Evolutionary conservation across 2,329 filamentous ascomycete genomes (phyloP).

Genomic region (Diplocarpon mali): DNA sequence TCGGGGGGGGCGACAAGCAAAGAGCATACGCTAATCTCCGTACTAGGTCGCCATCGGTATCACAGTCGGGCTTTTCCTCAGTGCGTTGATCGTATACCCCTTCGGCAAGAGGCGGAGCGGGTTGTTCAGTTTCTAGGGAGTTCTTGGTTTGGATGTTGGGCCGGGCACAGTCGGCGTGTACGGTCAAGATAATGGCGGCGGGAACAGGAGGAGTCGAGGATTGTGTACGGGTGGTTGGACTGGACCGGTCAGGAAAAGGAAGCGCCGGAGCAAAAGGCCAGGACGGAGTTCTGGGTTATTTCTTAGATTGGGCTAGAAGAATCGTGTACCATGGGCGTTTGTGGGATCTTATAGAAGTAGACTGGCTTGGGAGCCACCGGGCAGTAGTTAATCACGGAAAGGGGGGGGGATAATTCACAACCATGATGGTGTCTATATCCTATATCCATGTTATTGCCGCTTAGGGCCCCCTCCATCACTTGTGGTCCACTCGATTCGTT

Average conservation of each 20-base stretch:
- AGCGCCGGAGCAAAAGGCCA: slow-evolving; percentile 3
- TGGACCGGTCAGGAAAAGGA: neutral
- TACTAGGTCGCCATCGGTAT: slow-evolving; percentile 30
- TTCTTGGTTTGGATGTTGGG: neutral
- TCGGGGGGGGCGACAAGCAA: too few species aligned
- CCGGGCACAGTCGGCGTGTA: too few species aligned
- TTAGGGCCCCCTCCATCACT: neutral
- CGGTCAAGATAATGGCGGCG: too few species aligned
- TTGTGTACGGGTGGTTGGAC: neutral
- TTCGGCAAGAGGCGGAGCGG: slow-evolving; percentile 32
- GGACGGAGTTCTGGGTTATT: neutral
- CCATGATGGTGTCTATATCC: too few species aligned
- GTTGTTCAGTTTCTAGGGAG: slow-evolving; percentile 30
- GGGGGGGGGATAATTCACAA: neutral
- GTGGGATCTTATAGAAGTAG: slow-evolving; percentile 1
- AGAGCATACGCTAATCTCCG: too few species aligned
- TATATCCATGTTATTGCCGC: neutral
- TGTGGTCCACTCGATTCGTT: too few species aligned
- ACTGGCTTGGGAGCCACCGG: neutral
- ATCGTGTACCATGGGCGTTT: neutral
- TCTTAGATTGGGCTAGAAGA: neutral
- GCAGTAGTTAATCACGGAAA: neutral
- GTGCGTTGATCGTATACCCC: slow-evolving; percentile 31
- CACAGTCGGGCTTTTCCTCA: slow-evolving; percentile 32
- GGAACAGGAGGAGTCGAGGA: too few species aligned